These are phyloP conservation scores for Cercospora zeina DNA, from an alignment of 2,329 filamentous ascomycete species.

Conservation along the genomic window DNA sequence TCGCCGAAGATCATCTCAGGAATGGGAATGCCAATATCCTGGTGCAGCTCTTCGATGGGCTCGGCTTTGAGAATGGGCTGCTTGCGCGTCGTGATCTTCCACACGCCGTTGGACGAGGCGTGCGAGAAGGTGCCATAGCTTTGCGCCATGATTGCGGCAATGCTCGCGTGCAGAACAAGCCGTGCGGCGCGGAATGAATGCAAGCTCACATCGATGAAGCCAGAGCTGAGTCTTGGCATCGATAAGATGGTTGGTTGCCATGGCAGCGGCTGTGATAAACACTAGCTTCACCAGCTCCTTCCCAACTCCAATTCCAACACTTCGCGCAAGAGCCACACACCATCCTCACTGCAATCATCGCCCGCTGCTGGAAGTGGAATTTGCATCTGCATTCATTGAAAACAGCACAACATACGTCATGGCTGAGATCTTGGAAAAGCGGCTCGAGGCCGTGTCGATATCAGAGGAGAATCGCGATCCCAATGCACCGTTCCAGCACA, in stretches of 20 bases:
- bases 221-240: slow-evolving; percentile 11
- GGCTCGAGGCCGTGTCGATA: slow-evolving; percentile 86
- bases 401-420: slow-evolving; percentile 26
- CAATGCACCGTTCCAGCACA: slow-evolving; percentile 55
- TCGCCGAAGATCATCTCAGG: slow-evolving; percentile 99
- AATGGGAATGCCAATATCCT: slow-evolving; percentile 76
- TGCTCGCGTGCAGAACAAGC: too few relatives aligned
- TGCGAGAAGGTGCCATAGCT: slow-evolving; percentile 21
- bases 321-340: neutral
- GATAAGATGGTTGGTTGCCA: slow-evolving; percentile 11
- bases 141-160: slow-evolving; percentile 23
- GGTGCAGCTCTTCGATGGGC: slow-evolving; percentile 82
- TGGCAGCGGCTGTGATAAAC: slow-evolving; percentile 12
- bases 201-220: neutral
- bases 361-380: slow-evolving; percentile 18
- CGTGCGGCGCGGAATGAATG: neutral
- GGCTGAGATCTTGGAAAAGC: slow-evolving; percentile 73
- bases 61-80: slow-evolving; percentile 90
- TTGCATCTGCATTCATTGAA: slow-evolving; percentile 28
- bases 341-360: neutral
- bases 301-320: neutral
- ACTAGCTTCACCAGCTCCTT: neutral
- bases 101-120: slow-evolving; percentile 36
- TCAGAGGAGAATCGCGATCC: slow-evolving; percentile 76
- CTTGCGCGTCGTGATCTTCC: slow-evolving; percentile 73